phyloP scores from a whole-genome alignment of 345 rosid genomes.

The Trapa incisa region DNA sequence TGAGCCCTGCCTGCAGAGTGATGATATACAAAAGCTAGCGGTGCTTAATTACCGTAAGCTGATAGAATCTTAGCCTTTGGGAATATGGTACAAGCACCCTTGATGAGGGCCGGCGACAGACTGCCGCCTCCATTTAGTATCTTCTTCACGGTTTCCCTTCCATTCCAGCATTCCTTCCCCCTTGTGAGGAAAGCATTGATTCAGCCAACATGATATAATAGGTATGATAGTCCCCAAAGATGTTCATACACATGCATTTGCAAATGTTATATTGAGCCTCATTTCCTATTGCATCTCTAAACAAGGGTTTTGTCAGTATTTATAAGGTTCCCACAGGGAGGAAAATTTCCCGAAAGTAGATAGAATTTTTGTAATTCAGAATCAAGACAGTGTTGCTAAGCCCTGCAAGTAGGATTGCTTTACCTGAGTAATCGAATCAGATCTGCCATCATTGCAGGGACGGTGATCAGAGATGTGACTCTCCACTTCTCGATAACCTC shows the following conservation, averaged over 20 bases:
- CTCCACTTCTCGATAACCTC: slow-evolving; percentile 35
- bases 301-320: too few relatives aligned
- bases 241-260: too few relatives aligned
- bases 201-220: background rate
- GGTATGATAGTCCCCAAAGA: background rate
- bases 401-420: background rate
- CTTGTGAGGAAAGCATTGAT: slow-evolving; percentile 13
- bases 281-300: too few relatives aligned
- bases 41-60: slow-evolving; percentile 48
- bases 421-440: slow-evolving; percentile 41
- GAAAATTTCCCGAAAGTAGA: background rate
- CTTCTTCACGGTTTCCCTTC: slow-evolving; percentile 35
- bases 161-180: slow-evolving; percentile 29
- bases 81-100: slow-evolving; percentile 33
- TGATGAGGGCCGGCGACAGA: slow-evolving; percentile 36
- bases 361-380: background rate
- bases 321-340: background rate
- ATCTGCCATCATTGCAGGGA: slow-evolving; percentile 77
- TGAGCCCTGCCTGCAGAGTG: background rate
- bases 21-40: background rate
- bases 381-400: background rate
- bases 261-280: background rate
- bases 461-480: slow-evolving; percentile 76
- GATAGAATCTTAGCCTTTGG: slow-evolving; percentile 60
- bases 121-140: slow-evolving; percentile 84